Evolutionary conservation across 345 rosid genomes (phyloP).

Genomic region (Ailanthus altissimus): DNA sequence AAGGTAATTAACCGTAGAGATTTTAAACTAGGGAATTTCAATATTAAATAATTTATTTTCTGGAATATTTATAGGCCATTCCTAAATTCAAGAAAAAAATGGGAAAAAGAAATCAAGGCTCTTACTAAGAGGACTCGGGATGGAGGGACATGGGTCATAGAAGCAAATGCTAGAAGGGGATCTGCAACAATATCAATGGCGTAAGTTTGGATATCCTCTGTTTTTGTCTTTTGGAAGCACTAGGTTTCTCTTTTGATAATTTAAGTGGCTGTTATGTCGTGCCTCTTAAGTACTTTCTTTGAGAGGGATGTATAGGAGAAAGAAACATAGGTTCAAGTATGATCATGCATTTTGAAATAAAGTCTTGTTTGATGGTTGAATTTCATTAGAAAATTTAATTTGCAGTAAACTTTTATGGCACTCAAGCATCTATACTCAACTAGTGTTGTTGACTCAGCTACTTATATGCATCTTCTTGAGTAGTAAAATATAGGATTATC

Average conservation of each 20-base stretch:
- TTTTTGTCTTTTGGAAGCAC: neutral
- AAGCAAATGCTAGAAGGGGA: conserved; percentile 95
- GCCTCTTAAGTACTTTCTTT: neutral
- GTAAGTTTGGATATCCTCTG: conserved; percentile 44
- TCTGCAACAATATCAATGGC: conserved; percentile 92
- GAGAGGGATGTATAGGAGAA: neutral
- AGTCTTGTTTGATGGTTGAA: neutral
- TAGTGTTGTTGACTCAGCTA: neutral
- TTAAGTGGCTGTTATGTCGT: neutral
- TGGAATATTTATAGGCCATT: conserved; percentile 50
- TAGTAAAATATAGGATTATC: neutral
- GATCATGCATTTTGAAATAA: neutral
- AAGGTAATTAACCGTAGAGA: too few relatives aligned
- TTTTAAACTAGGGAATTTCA: too few relatives aligned
- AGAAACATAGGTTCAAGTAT: neutral
- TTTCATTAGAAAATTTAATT: neutral
- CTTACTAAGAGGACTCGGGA: conserved; percentile 90
- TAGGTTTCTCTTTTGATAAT: conserved; percentile 1
- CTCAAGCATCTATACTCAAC: neutral
- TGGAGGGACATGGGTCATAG: conserved; percentile 90
- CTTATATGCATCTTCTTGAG: neutral
- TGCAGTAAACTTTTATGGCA: neutral
- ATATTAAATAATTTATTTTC: neutral
- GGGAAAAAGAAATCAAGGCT: conserved; percentile 56
- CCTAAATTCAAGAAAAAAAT: conserved; percentile 69